These are phyloP conservation scores for Alternaria alternata DNA, from an alignment of 2,329 filamentous ascomycete species.

Conservation along the genomic window DNA sequence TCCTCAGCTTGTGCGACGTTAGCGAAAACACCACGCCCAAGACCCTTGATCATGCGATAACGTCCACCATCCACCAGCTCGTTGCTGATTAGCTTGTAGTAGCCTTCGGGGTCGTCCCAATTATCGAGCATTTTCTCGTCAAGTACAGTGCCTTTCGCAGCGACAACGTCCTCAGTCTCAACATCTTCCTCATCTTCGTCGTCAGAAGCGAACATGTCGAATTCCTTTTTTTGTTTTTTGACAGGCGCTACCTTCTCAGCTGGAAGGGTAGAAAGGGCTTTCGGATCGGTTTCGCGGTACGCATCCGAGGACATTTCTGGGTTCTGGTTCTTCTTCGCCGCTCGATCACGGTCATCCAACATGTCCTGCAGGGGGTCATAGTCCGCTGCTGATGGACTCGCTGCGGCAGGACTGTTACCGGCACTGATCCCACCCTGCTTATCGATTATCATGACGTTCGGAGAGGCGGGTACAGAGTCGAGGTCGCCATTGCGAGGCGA, in stretches of 20 bases:
- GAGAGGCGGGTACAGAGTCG: conserved; percentile 50
- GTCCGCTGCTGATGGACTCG: conserved; percentile 89
- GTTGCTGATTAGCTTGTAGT: conserved; percentile 93
- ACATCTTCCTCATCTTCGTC: conserved; percentile 74
- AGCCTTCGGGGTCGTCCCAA: conserved; percentile 92
- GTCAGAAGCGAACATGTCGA: conserved; percentile 73
- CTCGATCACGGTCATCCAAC: conserved; percentile 79
- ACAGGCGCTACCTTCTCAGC: conserved; percentile 43
- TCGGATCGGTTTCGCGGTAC: conserved; percentile 67
- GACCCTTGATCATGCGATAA: conserved; percentile 85
- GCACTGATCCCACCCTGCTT: conserved; percentile 53
- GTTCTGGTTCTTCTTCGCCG: conserved; percentile 64
- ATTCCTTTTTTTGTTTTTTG: conserved; percentile 59
- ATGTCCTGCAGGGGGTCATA: conserved; percentile 91
- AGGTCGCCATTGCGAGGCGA: conserved; percentile 51
- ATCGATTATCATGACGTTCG: conserved; percentile 51
- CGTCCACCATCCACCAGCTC: conserved; percentile 86
- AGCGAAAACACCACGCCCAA: conserved; percentile 96
- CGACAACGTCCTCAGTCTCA: conserved; percentile 61
- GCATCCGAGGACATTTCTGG: conserved; percentile 56
- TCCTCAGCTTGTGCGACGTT: conserved; percentile 83
- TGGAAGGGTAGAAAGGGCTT: conserved; percentile 61
- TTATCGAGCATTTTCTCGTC: conserved; percentile 86
- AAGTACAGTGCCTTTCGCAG: conserved; percentile 49
- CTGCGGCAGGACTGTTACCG: conserved; percentile 48